Evolutionary conservation across 1,284 basidiomycete species (phyloP).

Genomic region (Sparassis latifolia): DNA sequence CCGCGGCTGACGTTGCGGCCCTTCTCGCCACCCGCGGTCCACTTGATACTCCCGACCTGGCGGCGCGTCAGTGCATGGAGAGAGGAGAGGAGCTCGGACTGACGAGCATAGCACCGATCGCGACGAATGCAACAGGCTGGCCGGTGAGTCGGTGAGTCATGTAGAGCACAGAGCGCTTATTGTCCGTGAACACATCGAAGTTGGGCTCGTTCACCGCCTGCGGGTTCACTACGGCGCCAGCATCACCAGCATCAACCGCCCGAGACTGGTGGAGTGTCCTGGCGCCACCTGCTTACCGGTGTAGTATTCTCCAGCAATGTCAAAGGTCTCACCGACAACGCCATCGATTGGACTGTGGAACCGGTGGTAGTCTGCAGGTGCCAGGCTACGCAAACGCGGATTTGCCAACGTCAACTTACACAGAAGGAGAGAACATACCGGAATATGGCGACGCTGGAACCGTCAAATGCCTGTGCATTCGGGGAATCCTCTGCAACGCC

Average conservation of each 20-base stretch:
- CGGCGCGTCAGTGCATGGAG: not conserved
- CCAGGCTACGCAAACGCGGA: conserved; percentile 39
- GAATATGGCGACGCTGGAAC: conserved; percentile 59
- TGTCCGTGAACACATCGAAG: conserved; percentile 72
- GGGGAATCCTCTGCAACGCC: conserved; percentile 32
- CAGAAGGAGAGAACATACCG: conserved; percentile 9
- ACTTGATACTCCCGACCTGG: conserved; percentile 18
- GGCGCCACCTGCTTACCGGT: conserved; percentile 33
- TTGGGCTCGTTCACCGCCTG: conserved; percentile 71
- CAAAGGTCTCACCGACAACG: conserved; percentile 39
- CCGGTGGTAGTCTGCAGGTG: conserved; percentile 81
- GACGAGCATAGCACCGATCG: conserved; percentile 62
- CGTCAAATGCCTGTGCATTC: conserved; percentile 35
- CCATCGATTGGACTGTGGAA: conserved; percentile 78
- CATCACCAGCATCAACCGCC: not conserved
- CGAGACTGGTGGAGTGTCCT: no score
- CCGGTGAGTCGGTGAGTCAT: conserved; percentile 40
- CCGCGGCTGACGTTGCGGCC: conserved; percentile 37
- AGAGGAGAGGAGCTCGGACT: conserved; percentile 9
- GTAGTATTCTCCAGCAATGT: conserved; percentile 53
- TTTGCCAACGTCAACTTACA: not conserved
- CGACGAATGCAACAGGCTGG: conserved; percentile 48
- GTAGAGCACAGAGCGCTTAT: conserved; percentile 56
- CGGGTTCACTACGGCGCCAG: conserved; percentile 52
- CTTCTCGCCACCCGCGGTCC: conserved; percentile 26